Evolutionary conservation across 2,329 filamentous ascomycete species (phyloP).

Genomic region (Apiospora malaysiana): DNA sequence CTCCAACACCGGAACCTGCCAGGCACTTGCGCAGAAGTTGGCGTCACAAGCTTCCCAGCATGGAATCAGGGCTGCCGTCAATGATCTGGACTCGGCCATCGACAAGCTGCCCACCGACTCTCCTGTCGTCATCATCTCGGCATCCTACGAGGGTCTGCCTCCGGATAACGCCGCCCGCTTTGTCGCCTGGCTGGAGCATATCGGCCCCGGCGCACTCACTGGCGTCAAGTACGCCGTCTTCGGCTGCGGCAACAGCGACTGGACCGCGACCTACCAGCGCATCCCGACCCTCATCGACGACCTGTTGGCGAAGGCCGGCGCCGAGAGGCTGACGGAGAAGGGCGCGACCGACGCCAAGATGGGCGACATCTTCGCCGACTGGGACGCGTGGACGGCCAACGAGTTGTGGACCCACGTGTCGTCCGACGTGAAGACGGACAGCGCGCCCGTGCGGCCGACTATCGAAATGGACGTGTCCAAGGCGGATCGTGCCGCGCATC

Average conservation of each 20-base stretch:
- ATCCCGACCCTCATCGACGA: constrained; percentile 69
- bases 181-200: constrained; percentile 57
- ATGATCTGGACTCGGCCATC: constrained; percentile 55
- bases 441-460: constrained; percentile 23
- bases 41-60: constrained; percentile 51
- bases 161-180: constrained; percentile 63
- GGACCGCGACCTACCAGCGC: constrained; percentile 68
- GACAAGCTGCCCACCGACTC: constrained; percentile 53
- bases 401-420: neutral
- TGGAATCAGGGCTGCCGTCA: constrained; percentile 51
- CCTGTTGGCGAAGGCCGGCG: constrained; percentile 54
- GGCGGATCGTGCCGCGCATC: constrained; percentile 45
- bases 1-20: constrained; percentile 63
- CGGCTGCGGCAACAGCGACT: constrained; percentile 59
- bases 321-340: constrained; percentile 31
- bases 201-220: constrained; percentile 45
- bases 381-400: constrained; percentile 4
- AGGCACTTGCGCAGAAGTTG: constrained; percentile 57
- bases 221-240: constrained; percentile 60
- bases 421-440: neutral
- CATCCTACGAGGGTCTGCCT: constrained; percentile 63
- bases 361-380: constrained; percentile 17
- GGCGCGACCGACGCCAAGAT: constrained; percentile 19
- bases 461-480: constrained; percentile 18
- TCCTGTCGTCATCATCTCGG: constrained; percentile 59